phyloP scores from a whole-genome alignment of 179 eudicot genomes.

The Carnegiea gigantea region DNA sequence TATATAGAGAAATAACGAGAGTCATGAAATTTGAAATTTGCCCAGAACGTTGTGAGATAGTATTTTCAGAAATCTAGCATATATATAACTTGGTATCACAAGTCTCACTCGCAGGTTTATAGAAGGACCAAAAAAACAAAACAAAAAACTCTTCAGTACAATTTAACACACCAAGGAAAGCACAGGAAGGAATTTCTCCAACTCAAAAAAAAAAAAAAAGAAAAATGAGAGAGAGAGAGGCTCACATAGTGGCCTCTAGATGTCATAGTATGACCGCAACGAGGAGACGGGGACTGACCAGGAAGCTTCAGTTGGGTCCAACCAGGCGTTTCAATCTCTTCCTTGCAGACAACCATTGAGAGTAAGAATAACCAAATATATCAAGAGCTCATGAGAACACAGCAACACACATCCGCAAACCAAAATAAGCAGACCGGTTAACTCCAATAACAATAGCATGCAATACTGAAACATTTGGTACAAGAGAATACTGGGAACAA shows the following conservation, averaged over 20 bases:
- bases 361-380: constrained; percentile 13
- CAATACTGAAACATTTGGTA: not conserved
- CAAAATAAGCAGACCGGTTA: not conserved
- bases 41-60: too few relatives aligned
- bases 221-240: not conserved
- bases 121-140: too few relatives aligned
- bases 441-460: not conserved
- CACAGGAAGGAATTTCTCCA: constrained; percentile 17
- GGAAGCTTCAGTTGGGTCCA: constrained; percentile 99
- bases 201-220: not conserved
- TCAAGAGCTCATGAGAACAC: not conserved
- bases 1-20: too few relatives aligned
- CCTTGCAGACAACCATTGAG: constrained; percentile 62
- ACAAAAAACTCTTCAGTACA: not conserved
- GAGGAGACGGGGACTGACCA: constrained; percentile 92
- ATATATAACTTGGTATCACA: too few relatives aligned
- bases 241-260: constrained; percentile 93
- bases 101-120: too few relatives aligned
- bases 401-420: not conserved
- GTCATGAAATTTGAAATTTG: too few relatives aligned
- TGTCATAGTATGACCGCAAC: constrained; percentile 92
- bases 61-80: too few relatives aligned
- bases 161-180: not conserved
- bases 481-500: not conserved
- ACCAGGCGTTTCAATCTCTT: constrained; percentile 96